Percentiles rank a stretch among this genome's conserved stretches.
These are phyloP conservation scores for Fraxinus floribunda DNA, from an alignment of 305 asterid genomes.

Conservation along the genomic window DNA sequence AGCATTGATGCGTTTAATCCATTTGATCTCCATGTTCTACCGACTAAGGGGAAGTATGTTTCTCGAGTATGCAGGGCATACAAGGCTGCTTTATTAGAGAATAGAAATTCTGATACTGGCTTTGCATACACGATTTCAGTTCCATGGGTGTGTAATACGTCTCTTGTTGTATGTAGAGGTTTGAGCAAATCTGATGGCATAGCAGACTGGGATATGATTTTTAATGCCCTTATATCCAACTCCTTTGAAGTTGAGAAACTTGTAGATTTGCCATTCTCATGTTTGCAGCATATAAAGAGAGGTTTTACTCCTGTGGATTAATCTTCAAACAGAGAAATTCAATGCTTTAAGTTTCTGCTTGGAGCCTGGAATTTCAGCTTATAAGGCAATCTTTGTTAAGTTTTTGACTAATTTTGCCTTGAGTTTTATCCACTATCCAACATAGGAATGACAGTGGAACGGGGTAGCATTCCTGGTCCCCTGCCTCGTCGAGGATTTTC, in stretches of 20 bases:
- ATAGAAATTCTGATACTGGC: constrained; percentile 31
- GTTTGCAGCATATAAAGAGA: constrained; percentile 56
- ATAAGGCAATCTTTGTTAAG: background rate
- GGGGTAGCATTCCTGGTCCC: background rate
- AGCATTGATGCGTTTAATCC: constrained; percentile 20
- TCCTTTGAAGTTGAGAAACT: constrained; percentile 56
- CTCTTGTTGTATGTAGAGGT: constrained; percentile 70
- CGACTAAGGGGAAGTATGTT: constrained; percentile 49
- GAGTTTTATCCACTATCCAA: background rate
- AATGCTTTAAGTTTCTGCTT: background rate
- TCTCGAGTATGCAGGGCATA: constrained; percentile 49
- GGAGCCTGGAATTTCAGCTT: background rate
- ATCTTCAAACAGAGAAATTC: constrained; percentile 1
- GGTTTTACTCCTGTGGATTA: constrained; percentile 53
- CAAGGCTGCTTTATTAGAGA: constrained; percentile 47
- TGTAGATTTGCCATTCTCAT: constrained; percentile 61
- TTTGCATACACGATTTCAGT: constrained; percentile 60
- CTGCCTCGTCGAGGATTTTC: background rate
- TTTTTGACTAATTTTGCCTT: background rate
- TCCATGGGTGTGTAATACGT: constrained; percentile 80
- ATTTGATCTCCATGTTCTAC: constrained; percentile 25
- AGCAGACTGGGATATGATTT: constrained; percentile 30
- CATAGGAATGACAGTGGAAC: background rate
- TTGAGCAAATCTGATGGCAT: constrained; percentile 25
- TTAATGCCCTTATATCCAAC: constrained; percentile 43